Percentiles rank a stretch among this genome's conserved stretches.
Conservation (phyloP, 139 green algal species). For the Astrephomene gubernaculifera region DNA sequence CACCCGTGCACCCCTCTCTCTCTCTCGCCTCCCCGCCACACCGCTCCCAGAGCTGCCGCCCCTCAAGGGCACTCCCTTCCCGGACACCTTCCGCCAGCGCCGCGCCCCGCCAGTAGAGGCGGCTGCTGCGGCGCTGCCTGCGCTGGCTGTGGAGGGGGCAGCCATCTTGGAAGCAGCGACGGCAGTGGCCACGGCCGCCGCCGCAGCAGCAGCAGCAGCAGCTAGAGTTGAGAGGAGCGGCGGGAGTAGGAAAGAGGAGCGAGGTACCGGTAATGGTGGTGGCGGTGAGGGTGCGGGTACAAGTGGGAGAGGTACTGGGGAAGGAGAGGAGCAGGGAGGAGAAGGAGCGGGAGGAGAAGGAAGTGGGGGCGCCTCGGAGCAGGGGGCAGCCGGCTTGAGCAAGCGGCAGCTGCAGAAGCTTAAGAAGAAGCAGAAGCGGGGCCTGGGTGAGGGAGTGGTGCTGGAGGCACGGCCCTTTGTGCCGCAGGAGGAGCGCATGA, state of each 20-base stretch:
- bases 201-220: background rate
- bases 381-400: background rate
- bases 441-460: background rate
- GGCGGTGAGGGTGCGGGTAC: background rate
- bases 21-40: background rate
- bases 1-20: background rate
- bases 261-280: background rate
- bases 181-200: background rate
- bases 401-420: background rate
- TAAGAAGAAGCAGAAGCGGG: background rate
- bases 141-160: conserved; percentile 3
- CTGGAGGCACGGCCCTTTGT: background rate
- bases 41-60: background rate
- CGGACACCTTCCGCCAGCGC: conserved; percentile 16
- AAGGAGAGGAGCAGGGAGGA: background rate
- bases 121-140: conserved; percentile 6
- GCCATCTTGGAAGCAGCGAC: background rate
- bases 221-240: background rate
- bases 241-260: background rate
- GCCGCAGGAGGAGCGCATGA: conserved; percentile 20
- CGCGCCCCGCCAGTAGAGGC: background rate
- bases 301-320: background rate
- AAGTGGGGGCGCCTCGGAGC: background rate
- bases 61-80: conserved; percentile 1
- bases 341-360: background rate